Conservation (phyloP, 306 rosid genomes). For the Trichosanthes cucumerina region DNA sequence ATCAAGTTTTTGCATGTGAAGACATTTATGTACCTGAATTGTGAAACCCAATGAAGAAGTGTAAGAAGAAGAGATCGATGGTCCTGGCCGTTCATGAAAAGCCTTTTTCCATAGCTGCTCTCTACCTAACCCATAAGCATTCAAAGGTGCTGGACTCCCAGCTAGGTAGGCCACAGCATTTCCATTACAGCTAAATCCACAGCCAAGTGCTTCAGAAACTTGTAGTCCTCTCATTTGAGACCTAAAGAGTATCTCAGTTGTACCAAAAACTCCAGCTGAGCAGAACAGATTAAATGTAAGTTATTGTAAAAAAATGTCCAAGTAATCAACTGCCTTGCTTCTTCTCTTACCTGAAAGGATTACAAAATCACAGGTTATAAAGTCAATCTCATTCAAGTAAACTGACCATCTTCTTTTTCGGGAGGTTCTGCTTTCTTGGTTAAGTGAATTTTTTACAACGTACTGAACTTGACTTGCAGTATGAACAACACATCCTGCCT, state of each 20-base stretch:
- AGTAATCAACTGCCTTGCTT: neutral
- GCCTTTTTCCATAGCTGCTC: conserved; percentile 18
- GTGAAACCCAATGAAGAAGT: conserved; percentile 27
- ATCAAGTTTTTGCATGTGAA: neutral
- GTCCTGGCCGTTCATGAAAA: conserved; percentile 29
- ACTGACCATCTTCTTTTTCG: conserved; percentile 26
- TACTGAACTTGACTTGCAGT: conserved; percentile 18
- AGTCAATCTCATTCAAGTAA: conserved; percentile 27
- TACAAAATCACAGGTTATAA: conserved; percentile 22
- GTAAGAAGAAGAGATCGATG: conserved; percentile 26
- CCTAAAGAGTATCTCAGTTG: conserved; percentile 26
- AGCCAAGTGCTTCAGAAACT: conserved; percentile 24
- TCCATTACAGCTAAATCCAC: conserved; percentile 33
- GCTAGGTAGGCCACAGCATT: conserved; percentile 29
- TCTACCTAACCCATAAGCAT: conserved; percentile 16
- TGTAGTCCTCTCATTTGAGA: conserved; percentile 29
- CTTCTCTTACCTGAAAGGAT: conserved; percentile 24
- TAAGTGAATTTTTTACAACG: conserved; percentile 13
- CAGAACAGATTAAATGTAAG: neutral
- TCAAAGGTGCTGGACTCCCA: conserved; percentile 22
- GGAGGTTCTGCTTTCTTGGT: conserved; percentile 7
- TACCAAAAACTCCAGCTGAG: conserved; percentile 29
- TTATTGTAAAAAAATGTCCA: neutral
- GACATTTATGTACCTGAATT: conserved; percentile 18
- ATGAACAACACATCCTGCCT: conserved; percentile 22